Evolutionary conservation across 2,329 filamentous ascomycete genomes (phyloP), one percentile per base, ranked within the genome.

Genomic region (Botrytis deweyae): DNA sequence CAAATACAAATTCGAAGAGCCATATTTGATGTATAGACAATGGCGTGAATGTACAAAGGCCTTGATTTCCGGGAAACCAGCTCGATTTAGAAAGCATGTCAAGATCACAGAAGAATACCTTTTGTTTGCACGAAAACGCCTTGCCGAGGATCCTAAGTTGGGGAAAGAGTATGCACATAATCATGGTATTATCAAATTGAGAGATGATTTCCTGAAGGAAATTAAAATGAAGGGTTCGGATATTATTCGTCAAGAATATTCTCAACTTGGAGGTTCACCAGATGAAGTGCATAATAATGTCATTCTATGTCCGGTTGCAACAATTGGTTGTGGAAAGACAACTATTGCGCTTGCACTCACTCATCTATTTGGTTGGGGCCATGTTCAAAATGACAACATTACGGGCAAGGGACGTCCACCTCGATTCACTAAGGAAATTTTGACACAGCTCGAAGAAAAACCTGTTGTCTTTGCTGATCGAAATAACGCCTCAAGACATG

Each of bases 1-100:
- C 90, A 99, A 99, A 84, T 99, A 95, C 88, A 99, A 99, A 84
- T 99, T 99, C 75, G 96, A 99, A 81, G 96, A 99, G 84, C 96
- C 96, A 0, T 99, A 99, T 81, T 85, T 99, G 75, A 97, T 99
- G 94, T 99, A 98, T 84, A 91, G 96, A 38, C 96, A 99, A 84
- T 99, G 96, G 96, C 91, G 96, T 76, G 96, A 99, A 84, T 97
- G 93, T 81, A 99, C 96, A 61, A 98, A 97, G 82, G 88, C 93
- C 8, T 83, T 98, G 73, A 98, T 99, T 77, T 80, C 87, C 1
- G 92, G 92, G 22, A 92, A 89, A 78, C 84, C 89, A 58, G 93
- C 95, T 18, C 92, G 88, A 77, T 92, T 89, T 84, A 95, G 90
- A 84, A 98, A 98, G 83, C 96, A 99, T 82, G 85, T 89, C 78